These are phyloP conservation scores for Oxyria digyna DNA, from an alignment of 148 eudicot species.

Conservation along the genomic window DNA sequence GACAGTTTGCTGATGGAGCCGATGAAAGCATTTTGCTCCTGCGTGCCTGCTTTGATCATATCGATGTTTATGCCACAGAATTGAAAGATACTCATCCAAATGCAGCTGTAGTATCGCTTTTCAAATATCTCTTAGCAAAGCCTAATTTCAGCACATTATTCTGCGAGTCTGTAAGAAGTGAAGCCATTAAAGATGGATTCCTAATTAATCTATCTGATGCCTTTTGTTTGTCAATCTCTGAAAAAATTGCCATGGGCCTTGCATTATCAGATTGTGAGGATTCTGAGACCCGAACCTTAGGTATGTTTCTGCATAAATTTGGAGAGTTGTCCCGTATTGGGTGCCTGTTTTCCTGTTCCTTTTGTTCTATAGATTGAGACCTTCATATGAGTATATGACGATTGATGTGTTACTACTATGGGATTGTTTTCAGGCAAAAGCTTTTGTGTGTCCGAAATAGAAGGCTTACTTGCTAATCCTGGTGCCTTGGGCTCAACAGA, in stretches of 20 bases:
- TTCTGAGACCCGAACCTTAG: constrained; percentile 44
- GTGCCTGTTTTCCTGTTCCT: neutral
- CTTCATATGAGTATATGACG: neutral
- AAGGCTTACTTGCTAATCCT: constrained; percentile 42
- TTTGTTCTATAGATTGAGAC: neutral
- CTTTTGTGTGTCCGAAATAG: constrained; percentile 69
- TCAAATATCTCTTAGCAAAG: constrained; percentile 48
- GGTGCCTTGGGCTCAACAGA: constrained; percentile 36
- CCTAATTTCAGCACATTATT: constrained; percentile 75
- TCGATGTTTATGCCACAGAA: constrained; percentile 37
- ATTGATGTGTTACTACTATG: neutral
- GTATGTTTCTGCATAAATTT: constrained; percentile 23
- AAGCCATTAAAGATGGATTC: constrained; percentile 48
- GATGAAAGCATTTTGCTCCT: constrained; percentile 64
- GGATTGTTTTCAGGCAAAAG: constrained; percentile 57
- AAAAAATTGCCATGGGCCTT: constrained; percentile 79
- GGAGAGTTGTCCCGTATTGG: neutral
- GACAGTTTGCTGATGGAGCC: constrained; percentile 48
- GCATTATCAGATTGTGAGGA: constrained; percentile 72
- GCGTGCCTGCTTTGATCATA: constrained; percentile 55
- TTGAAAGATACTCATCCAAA: constrained; percentile 40
- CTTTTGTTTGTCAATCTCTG: constrained; percentile 45
- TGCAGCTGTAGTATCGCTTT: constrained; percentile 46
- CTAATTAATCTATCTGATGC: constrained; percentile 56
- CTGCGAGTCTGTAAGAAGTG: constrained; percentile 41